Evolutionary conservation across 2,329 filamentous ascomycete genomes (phyloP), one percentile per base, ranked within the genome.

Genomic region (Cucurbitaria berberidis): DNA sequence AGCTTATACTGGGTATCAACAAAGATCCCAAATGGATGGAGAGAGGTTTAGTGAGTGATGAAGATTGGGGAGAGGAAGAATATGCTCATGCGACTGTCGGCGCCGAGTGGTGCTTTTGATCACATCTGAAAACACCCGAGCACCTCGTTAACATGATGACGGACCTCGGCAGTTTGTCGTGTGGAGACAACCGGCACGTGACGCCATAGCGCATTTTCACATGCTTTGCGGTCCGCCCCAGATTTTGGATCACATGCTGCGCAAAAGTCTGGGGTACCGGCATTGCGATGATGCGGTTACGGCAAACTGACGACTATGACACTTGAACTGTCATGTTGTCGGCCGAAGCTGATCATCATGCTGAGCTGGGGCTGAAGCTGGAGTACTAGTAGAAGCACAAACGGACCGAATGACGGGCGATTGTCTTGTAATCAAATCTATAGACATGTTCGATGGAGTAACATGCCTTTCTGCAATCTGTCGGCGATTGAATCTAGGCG

Each of bases 1-100:
- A 36, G 35, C 34, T 19, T 50, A 21, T 40, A 48, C n/a, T 40
- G 55, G 60, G 58, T 55, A 59, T 63, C 58, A 61, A 43, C 42
- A 48, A 63, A 63, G 58, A 61, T 35, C 53, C 60, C 60, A 42
- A 41, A 29, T 38, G 21, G 29, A 24, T 13, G 19, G 5, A 35
- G 26, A 26, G 36, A 48, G 30, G 11, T 30, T 11, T 30, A 49
- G 9, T 39, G 41, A 40, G 45, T 29, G 24, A 45, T 40, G 26
- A 35, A 22, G 45, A 46, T 48, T 21, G 35, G 34, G 47, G 38
- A 48, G 41, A 27, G 49, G 47, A 39, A 16, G 48, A 19, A 53
- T 48, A 50, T 47, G 35, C 41, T 38, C 34, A 21, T 39, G 41
- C 45, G 50, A 44, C 38, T 27, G 22, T 43, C 21, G 44, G 38